phyloP scores from a whole-genome alignment of 176 grass and related monocot species.

The Bothriochloa decipiens region DNA sequence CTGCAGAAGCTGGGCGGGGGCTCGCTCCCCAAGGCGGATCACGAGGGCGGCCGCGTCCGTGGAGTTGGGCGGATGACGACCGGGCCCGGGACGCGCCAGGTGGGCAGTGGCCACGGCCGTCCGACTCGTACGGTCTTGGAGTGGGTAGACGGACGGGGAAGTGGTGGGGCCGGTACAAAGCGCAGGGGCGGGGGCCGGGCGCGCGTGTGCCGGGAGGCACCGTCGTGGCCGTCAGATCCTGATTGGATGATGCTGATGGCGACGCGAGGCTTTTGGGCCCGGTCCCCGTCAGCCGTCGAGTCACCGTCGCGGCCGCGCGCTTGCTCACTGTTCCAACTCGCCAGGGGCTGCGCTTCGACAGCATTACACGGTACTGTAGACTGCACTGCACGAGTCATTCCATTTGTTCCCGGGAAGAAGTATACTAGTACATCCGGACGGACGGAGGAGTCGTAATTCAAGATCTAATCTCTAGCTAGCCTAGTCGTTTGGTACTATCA shows the following conservation, averaged over 20 bases:
- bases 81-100: neutral
- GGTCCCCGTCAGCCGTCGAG: neutral
- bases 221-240: slow-evolving; percentile 23
- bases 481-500: too few species aligned
- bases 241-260: neutral
- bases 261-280: neutral
- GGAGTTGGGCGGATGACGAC: neutral
- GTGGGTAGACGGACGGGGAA: neutral
- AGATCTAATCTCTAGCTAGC: too few species aligned
- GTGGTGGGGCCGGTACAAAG: neutral
- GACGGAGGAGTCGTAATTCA: too few species aligned
- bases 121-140: too few species aligned
- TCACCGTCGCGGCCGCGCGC: neutral
- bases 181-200: neutral
- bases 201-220: neutral
- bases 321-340: neutral
- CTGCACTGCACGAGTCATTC: too few species aligned
- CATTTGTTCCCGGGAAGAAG: too few species aligned
- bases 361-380: too few species aligned
- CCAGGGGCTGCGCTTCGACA: too few species aligned
- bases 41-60: neutral
- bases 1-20: neutral
- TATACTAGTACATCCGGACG: too few species aligned
- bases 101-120: neutral
- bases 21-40: slow-evolving; percentile 48